Base-by-base conservation (phyloP, 768 basidiomycete genomes). In the Lactifluus pinguis region DNA sequence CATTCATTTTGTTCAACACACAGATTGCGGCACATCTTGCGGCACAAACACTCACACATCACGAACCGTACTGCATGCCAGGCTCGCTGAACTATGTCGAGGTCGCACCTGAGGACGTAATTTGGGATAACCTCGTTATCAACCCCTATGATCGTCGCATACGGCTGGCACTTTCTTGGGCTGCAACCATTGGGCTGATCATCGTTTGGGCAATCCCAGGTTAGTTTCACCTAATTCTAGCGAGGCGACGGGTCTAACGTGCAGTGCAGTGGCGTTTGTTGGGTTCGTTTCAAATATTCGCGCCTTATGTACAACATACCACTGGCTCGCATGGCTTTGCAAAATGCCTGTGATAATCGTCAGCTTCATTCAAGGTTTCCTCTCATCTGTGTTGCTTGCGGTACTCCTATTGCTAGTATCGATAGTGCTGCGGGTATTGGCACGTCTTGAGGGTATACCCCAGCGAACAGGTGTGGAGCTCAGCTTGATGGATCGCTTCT, bases 11-110 rank as follows among this genome's bases (percentile, higher is more conserved):
- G n/a, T 98, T 98, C 80, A 84, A 93, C 71, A 80, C 83, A 65
- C 95, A 98, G 75, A 90, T 97, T 62, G 88, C 90, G 3, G 94
- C 95, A 15, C 94, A 98, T 72, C 75, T 98, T 72, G 92, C 89
- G 2, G 79, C 80, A 39, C 85, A 94, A 72, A 76, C 78, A 6
- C 74, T 94, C 44, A 75, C 83, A 7, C 90, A 95, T 2, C 87
- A 94, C 69, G 83, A 84, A 56, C 92, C 92, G 34, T 91, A 91
- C 66, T 76, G 83, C n/a, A 97, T 98, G 92, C 77, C 79, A 15
- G 76, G 76, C 17, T 51, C 51, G 11, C 48, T 59, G 30, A 83
- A 84, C 49, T 88, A 85, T 69, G 80, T 86, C 44, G 95, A 97
- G 72, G 85, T 95, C 52, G 80, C 87, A 0, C 93, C 95, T 0